Evolutionary conservation across 2,329 filamentous ascomycete species (phyloP).

Genomic region (Sporothrix sp.): DNA sequence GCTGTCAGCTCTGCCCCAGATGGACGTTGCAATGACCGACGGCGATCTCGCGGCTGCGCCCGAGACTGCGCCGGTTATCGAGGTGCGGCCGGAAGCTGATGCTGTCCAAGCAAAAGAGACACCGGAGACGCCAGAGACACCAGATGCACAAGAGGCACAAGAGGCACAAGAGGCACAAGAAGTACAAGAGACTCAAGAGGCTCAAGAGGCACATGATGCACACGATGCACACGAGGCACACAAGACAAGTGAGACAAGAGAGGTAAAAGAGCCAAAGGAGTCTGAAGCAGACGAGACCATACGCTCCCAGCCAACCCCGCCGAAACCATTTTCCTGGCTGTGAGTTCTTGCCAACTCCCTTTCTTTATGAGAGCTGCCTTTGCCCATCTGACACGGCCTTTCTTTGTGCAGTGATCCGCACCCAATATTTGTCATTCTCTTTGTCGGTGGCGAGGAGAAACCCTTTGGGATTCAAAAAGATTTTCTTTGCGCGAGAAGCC

Average conservation of each 20-base stretch:
- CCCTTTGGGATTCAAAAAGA: slow-evolving; percentile 52
- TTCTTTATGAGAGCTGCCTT: background rate
- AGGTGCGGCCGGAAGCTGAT: background rate
- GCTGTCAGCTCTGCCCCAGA: too few relatives aligned
- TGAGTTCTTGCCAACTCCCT: slow-evolving; percentile 1
- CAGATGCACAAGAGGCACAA: too few relatives aligned
- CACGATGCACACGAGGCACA: too few relatives aligned
- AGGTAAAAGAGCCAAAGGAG: too few relatives aligned
- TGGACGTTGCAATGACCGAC: background rate
- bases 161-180: too few relatives aligned
- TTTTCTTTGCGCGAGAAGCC: slow-evolving; percentile 44
- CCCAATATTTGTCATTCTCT: slow-evolving; percentile 44
- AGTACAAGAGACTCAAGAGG: too few relatives aligned
- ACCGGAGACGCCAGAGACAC: too few relatives aligned
- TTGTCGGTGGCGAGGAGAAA: slow-evolving; percentile 41
- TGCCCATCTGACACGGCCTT: background rate
- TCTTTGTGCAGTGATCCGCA: slow-evolving; percentile 38
- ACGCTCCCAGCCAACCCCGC: background rate
- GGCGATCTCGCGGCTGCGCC: background rate
- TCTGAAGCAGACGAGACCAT: too few relatives aligned
- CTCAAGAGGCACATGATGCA: too few relatives aligned
- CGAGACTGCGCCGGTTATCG: too few relatives aligned
- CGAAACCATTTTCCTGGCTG: slow-evolving; percentile 24
- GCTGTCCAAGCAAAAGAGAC: background rate
- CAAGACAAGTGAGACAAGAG: too few relatives aligned